A percentile compares a stretch with the other conserved stretches of the same genome.
phyloP scores from a whole-genome alignment of 305 asterid genomes.

The Ajuga reptans region DNA sequence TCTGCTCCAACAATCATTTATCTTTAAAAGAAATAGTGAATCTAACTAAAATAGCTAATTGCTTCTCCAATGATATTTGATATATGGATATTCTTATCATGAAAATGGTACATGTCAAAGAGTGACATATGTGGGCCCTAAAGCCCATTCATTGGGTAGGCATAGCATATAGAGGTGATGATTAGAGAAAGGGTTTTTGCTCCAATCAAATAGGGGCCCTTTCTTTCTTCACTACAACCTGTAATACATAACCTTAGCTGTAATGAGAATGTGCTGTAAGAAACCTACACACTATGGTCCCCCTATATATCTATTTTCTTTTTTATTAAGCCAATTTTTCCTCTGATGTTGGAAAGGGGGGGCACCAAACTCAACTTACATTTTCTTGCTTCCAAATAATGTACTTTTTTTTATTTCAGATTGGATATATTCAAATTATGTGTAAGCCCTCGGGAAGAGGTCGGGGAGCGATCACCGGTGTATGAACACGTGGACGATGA shows the following conservation, averaged over 20 bases:
- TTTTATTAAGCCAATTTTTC: slow-evolving; percentile 4
- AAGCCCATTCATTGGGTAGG: slow-evolving; percentile 23
- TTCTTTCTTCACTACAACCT: slow-evolving; percentile 16
- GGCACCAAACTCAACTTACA: slow-evolving; percentile 2
- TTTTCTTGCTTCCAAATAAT: neutral
- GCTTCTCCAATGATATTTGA: neutral
- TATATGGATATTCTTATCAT: neutral
- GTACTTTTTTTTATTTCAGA: neutral
- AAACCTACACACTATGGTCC: slow-evolving; percentile 23
- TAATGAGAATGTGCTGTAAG: slow-evolving; percentile 19
- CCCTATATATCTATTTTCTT: neutral
- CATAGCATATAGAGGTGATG: slow-evolving; percentile 18
- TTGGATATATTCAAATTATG: too few relatives aligned
- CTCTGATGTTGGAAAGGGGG: slow-evolving; percentile 19
- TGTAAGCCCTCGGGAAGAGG: too few relatives aligned
- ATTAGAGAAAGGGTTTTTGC: slow-evolving; percentile 9
- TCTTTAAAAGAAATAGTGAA: too few relatives aligned
- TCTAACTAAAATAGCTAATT: neutral
- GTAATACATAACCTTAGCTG: slow-evolving; percentile 26
- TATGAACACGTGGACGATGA: too few relatives aligned
- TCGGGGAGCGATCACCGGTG: too few relatives aligned
- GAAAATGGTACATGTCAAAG: neutral
- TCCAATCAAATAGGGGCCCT: slow-evolving; percentile 23
- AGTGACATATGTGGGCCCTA: slow-evolving; percentile 27
- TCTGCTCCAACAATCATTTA: too few relatives aligned